Conservation (phyloP, 2,329 filamentous ascomycete genomes). For the Exophiala oligosperma region DNA sequence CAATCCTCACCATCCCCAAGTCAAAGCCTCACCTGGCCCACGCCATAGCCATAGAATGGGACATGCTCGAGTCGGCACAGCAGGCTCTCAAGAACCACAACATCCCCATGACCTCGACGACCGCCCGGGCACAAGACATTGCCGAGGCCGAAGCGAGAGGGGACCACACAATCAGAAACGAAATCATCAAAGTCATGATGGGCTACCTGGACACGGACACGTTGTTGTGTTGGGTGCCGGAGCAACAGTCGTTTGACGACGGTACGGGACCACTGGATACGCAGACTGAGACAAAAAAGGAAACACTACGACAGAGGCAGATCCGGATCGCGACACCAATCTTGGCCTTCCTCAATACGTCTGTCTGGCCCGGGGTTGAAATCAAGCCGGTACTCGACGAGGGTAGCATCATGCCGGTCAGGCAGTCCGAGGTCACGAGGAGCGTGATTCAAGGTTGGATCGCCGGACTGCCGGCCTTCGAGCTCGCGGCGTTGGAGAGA, state of each 20-base stretch:
- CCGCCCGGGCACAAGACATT: conserved; percentile 82
- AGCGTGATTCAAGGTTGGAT: conserved; percentile 80
- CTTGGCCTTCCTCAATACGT: conserved; percentile 66
- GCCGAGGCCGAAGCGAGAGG: conserved; percentile 61
- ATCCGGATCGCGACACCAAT: conserved; percentile 68
- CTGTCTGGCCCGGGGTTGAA: conserved; percentile 80
- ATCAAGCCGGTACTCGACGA: conserved; percentile 80
- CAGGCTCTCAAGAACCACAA: conserved; percentile 84
- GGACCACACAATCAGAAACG: conserved; percentile 56
- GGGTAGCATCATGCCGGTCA: conserved; percentile 71
- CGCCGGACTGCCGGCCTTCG: conserved; percentile 68
- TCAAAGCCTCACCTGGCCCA: conserved; percentile 79
- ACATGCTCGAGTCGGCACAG: conserved; percentile 74
- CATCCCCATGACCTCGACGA: conserved; percentile 84
- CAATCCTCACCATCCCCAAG: conserved; percentile 70
- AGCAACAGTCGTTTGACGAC: conserved; percentile 51
- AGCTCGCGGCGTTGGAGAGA: conserved; percentile 83
- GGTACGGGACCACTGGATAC: conserved; percentile 37
- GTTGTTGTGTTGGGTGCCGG: conserved; percentile 82
- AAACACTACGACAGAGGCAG: conserved; percentile 71
- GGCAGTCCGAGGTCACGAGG: conserved; percentile 72
- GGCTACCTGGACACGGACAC: conserved; percentile 91
- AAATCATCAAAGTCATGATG: conserved; percentile 69
- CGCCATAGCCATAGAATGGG: conserved; percentile 91
- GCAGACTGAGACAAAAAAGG: conserved; percentile 53